Evolutionary conservation across 192 early-diverging fungal species (phyloP), one percentile per base, ranked within the genome.

Genomic region (Coemansia sp.): DNA sequence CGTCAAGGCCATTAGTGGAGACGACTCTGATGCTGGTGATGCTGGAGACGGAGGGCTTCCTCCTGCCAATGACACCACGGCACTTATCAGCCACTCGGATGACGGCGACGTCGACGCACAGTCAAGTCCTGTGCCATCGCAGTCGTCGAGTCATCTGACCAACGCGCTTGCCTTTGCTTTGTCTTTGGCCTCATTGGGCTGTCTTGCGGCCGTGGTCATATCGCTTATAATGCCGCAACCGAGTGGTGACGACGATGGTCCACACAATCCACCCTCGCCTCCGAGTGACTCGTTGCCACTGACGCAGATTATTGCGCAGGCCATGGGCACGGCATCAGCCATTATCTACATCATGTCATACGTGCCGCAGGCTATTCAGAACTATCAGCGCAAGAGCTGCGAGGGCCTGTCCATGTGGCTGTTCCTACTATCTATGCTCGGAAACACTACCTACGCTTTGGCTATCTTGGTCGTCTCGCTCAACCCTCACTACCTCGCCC

Each of bases 341-440:
- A 49, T 79, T 1, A 68, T 84, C 46, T 84, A 84, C 41, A 84
- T 85, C 36, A 77, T 77, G 69, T 88, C 89, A 10, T 89, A 93
- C 61, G 82, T 95, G 59, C 94, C 94, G 10, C 95, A 96, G 76
- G 92, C 92, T 29, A 76, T 91, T 60, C 88, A 92, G 80, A 96
- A 96, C 83, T 89, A 85, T 73, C 75, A 73, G 63, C 85, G 87
- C 68, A 88, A 89, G 78, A 89, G 87, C 52, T 91, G 89, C 46
- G 94, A 93, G 75, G 95, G 95, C 9, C 84, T 96, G 64, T 91
- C 90, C 16, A 68, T 94, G 40, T 90, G 87, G 67, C 91, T 96
- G 88, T 96, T 96, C 71, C 67, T 89, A 27, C 91, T 92, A 79
- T 88, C 89, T 47, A 87, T 94, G 33, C 65, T 94, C 63, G 95